Evolutionary conservation across 1,284 basidiomycete genomes (phyloP), one percentile per base, ranked within the genome.

Genomic region (Ganoderma lucidum): DNA sequence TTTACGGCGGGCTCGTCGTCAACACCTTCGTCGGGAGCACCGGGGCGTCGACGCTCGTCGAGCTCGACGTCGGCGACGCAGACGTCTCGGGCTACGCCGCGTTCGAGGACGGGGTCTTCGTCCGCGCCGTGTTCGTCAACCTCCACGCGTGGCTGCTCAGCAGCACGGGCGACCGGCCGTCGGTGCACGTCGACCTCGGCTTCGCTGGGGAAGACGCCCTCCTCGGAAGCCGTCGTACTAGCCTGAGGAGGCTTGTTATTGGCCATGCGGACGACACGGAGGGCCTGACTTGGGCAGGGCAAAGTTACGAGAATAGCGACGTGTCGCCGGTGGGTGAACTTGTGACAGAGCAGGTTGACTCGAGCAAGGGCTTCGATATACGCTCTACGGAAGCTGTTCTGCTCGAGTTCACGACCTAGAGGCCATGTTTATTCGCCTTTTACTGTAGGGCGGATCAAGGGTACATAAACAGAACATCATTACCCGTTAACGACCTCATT

Each of bases 81-180:
- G 81, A 83, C 59, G 78, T 92, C 39, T 81, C 89, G 6, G 90
- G 88, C 53, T 92, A 92, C 74, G 90, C 86, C 2, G 86, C 90
- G 66, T 92, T 84, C 76, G 88, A 90, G 72, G 70, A 78, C 30
- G 79, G 78, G 8, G 68, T 45, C 5, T 81, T 91, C 55, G 80
- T 74, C 3, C 84, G 88, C 42, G 85, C 85, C 4, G 80, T 90
- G 0, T 82, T 93, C 66, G 84, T 91, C 74, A 90, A 91, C 75
- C 83, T 83, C 0, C 78, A 82, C 62, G 85, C 88, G n/a, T 90
- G 84, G 75, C 79, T 89, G 59, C 73, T 77, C 4, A 82, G 78
- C 41, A 77, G 70, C 42, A 76, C 74, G n/a, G 77, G 75, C 15
- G 78, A 77, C 0, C 74, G 76, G 6, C 81, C 88, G 17, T 79